Conservation (phyloP, 192 early-diverging fungal genomes). For the Cetraspora pellucida region DNA sequence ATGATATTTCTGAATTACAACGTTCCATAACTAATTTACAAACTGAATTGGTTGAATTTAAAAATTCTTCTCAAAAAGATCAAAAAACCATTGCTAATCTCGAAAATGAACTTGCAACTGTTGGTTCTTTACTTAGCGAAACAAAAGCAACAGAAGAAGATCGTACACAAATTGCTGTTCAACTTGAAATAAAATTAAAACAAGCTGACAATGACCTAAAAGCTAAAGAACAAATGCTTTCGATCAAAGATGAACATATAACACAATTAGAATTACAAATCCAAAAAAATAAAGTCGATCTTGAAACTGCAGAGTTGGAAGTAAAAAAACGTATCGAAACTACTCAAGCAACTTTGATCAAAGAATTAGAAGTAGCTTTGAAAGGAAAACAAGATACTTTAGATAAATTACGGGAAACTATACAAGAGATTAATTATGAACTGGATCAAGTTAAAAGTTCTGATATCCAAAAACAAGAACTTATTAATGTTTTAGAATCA, state of each 20-base stretch:
- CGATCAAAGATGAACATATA: background rate
- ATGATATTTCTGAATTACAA: background rate
- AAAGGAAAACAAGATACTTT: background rate
- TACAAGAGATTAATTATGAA: background rate
- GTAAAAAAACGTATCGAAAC: background rate
- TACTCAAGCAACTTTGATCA: background rate
- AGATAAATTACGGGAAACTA: background rate
- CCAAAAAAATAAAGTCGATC: background rate
- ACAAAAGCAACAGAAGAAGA: constrained; percentile 2
- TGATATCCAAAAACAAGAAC: background rate
- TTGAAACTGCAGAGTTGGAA: constrained; percentile 12
- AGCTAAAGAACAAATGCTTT: background rate
- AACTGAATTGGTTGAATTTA: background rate
- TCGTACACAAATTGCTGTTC: background rate
- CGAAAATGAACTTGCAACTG: constrained; percentile 7
- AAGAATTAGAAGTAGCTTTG: background rate
- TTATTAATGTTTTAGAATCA: background rate
- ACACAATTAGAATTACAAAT: background rate
- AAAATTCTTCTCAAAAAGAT: background rate
- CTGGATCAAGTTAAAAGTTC: background rate
- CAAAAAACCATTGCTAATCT: background rate
- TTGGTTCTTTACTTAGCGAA: constrained; percentile 1
- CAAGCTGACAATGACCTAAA: background rate
- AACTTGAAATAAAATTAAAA: constrained; percentile 13
- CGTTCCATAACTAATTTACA: background rate